Evolutionary conservation across 129 eudicot species (phyloP).

Genomic region (Smallanthus sonchifolius): DNA sequence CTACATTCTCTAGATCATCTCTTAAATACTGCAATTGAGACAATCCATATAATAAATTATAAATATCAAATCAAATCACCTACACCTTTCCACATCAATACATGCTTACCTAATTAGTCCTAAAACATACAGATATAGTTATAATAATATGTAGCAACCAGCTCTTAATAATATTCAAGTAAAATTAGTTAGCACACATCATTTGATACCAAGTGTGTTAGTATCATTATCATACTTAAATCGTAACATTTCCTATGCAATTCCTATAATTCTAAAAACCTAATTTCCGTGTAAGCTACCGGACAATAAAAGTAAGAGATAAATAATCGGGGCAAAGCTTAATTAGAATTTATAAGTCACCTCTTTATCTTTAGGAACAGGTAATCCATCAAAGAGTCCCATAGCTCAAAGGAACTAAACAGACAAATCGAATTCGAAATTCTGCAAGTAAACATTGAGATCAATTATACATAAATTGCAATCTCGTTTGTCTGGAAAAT

Average conservation of each 20-base stretch:
- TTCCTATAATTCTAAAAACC: background rate
- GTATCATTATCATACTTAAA: background rate
- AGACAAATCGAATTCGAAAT: conserved; percentile 24
- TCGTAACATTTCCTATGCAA: background rate
- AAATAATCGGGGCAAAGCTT: background rate
- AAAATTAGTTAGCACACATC: background rate
- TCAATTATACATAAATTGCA: conserved; percentile 14
- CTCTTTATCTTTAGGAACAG: conserved; percentile 77
- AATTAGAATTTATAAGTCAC: conserved; percentile 39
- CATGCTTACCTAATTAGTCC: conserved; percentile 2
- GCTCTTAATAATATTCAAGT: background rate
- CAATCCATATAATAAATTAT: conserved; percentile 9
- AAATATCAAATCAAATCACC: background rate
- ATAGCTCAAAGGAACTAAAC: conserved; percentile 34
- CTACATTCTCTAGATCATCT: conserved; percentile 76
- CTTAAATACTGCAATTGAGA: conserved; percentile 55
- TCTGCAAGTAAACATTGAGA: conserved; percentile 30
- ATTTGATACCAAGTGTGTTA: background rate
- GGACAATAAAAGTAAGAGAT: background rate
- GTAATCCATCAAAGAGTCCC: conserved; percentile 88
- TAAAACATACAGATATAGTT: background rate
- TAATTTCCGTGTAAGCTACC: background rate
- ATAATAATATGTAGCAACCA: background rate
- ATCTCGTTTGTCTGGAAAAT: background rate
- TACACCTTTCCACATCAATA: conserved; percentile 1